phyloP scores from a whole-genome alignment of 2,329 filamentous ascomycete genomes.

The Cercospora canescens region DNA sequence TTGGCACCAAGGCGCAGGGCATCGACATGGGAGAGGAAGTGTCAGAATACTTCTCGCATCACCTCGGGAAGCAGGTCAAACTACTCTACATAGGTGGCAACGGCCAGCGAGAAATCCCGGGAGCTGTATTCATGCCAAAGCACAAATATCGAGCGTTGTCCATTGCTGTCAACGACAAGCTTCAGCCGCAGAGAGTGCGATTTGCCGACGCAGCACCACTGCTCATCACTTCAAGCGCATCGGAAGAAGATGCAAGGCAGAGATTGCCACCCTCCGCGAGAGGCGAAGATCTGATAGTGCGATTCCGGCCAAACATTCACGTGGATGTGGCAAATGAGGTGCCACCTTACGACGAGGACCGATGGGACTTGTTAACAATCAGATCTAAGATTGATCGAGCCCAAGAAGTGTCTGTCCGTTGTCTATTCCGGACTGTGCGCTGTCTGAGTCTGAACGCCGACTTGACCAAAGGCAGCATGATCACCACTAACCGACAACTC shows the following conservation, averaged over 20 bases:
- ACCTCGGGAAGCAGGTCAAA: constrained; percentile 28
- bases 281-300: constrained; percentile 35
- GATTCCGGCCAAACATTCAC: constrained; percentile 37
- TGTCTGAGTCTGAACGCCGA: constrained; percentile 37
- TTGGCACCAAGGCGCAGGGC: constrained; percentile 35
- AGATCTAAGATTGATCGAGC: constrained; percentile 30
- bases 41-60: constrained; percentile 33
- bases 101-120: constrained; percentile 36
- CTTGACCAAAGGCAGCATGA: constrained; percentile 35
- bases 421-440: constrained; percentile 32
- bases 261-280: constrained; percentile 32
- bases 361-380: constrained; percentile 36
- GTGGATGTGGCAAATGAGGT: constrained; percentile 34
- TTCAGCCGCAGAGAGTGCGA: constrained; percentile 36
- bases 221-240: constrained; percentile 37
- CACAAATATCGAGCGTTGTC: constrained; percentile 33
- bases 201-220: constrained; percentile 37
- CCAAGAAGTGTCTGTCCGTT: constrained; percentile 36
- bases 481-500: constrained; percentile 34
- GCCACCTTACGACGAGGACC: constrained; percentile 34
- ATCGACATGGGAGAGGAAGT: constrained; percentile 38
- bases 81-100: constrained; percentile 37
- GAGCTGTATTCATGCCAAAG: constrained; percentile 35
- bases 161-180: constrained; percentile 35
- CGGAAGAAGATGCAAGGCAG: constrained; percentile 35